Evolutionary conservation across 139 green algal species (phyloP).

Genomic region (Chlamydomonas incerta): DNA sequence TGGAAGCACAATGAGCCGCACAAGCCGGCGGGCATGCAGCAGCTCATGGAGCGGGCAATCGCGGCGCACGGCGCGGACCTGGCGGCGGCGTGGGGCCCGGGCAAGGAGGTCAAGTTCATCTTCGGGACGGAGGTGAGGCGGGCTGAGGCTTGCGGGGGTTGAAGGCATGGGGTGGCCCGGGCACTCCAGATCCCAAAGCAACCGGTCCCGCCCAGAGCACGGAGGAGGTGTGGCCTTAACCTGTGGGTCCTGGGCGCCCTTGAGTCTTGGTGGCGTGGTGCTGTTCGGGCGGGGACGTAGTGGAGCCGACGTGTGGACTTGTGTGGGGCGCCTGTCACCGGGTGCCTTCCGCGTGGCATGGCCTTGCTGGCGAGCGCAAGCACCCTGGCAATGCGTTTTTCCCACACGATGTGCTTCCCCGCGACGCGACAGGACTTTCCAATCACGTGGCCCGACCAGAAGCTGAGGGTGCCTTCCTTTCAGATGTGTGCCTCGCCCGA

Average conservation of each 20-base stretch:
- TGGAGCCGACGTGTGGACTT: too few relatives aligned
- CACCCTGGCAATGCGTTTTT: too few relatives aligned
- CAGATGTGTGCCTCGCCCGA: constrained; percentile 9
- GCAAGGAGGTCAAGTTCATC: constrained; percentile 22
- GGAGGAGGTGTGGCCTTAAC: too few relatives aligned
- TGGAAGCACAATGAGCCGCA: constrained; percentile 34
- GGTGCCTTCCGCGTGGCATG: too few relatives aligned
- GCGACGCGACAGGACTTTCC: constrained; percentile 32
- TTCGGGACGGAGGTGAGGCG: constrained; percentile 38
- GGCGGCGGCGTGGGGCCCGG: not conserved
- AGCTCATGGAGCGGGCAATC: constrained; percentile 14
- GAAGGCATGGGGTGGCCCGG: not conserved
- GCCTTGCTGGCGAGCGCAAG: too few relatives aligned
- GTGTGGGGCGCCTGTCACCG: too few relatives aligned
- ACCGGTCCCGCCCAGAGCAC: too few relatives aligned
- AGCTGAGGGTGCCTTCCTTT: constrained; percentile 22
- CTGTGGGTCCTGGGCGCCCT: too few relatives aligned
- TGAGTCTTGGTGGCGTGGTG: too few relatives aligned
- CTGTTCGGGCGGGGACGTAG: too few relatives aligned
- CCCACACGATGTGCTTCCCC: too few relatives aligned
- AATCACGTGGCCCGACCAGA: not conserved
- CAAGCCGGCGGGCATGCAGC: constrained; percentile 37
- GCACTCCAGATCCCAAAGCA: too few relatives aligned
- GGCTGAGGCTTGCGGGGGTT: not conserved
- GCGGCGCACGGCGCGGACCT: constrained; percentile 23